Base-by-base conservation (phyloP, 2,329 filamentous ascomycete species). In the Talaromyces sp. region DNA sequence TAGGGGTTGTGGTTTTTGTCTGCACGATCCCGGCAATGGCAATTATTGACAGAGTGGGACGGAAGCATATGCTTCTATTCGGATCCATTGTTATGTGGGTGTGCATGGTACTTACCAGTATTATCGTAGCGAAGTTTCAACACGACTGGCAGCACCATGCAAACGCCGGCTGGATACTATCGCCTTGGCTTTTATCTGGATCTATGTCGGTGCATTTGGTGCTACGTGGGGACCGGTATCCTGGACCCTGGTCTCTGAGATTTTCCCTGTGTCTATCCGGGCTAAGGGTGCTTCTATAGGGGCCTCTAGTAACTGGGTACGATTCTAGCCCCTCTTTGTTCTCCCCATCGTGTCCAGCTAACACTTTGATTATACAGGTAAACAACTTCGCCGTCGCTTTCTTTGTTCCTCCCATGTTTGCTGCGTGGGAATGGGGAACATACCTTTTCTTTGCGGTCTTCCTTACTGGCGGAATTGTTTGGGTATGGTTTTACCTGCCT, bases 251-350 rank as follows among this genome's bases (percentile, higher is more conserved):
- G 54, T 57, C 7, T 52, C 81, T 33, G 85, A 91, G 64, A 85
- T 91, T n/a, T 89, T 89, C 51, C 85, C 85, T 0, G 82, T 81
- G 1, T 81, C 79, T 0, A 74, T 85, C 0, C 79, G 87, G 6
- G 86, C 87, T 2, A 90, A 89, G 70, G 88, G 88, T 36, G 86
- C 88, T 0, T 86, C 86, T 1, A 75, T 89, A 2, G 85, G 85
- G 0, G 88, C 86, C 0, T 85, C 82, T 62, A 82, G 82, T 5
- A 88, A 87, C 73, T 90, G 88, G 81, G 34, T 36, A 36, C 4
- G 10, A 36, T 36, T 36, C 34, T 14, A 16, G 16, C 6, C 5
- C 12, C 12, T 16, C 12, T 16, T 16, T 3, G 12, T 16, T 16
- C 14, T 36, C 14, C 1, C 12, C 16, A 14, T 14, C 10, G 16